Conservation (phyloP, 192 early-diverging fungal genomes). For the Gamsiella multidivaricata region DNA sequence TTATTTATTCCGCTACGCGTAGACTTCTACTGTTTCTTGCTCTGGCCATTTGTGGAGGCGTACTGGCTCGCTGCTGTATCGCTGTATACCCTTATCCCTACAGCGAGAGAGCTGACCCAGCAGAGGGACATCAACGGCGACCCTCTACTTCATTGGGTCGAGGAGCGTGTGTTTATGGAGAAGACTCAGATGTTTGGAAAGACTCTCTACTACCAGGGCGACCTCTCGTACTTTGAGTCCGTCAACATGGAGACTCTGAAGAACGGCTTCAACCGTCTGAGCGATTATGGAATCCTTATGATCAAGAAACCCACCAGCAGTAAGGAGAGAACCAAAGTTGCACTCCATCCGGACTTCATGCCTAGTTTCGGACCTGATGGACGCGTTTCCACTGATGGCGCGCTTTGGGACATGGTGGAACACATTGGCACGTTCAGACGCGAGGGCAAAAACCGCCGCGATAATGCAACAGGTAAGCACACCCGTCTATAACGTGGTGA, state of each 20-base stretch:
- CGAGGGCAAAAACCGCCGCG: slow-evolving; percentile 88
- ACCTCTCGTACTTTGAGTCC: slow-evolving; percentile 80
- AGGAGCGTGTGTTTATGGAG: slow-evolving; percentile 75
- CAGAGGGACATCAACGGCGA: slow-evolving; percentile 37
- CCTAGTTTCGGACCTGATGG: slow-evolving; percentile 59
- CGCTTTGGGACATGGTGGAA: slow-evolving; percentile 84
- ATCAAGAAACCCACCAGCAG: slow-evolving; percentile 57
- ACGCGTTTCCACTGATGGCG: slow-evolving; percentile 63
- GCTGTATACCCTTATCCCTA: slow-evolving; percentile 49
- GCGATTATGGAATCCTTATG: slow-evolving; percentile 75
- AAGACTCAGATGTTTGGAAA: slow-evolving; percentile 81
- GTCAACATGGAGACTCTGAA: slow-evolving; percentile 87
- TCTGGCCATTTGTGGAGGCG: slow-evolving; percentile 91
- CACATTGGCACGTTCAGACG: slow-evolving; percentile 80
- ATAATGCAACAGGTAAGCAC: slow-evolving; percentile 79
- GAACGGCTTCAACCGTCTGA: slow-evolving; percentile 77
- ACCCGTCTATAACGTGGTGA: no score
- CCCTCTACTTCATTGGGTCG: slow-evolving; percentile 69
- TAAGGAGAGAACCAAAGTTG: slow-evolving; percentile 59
- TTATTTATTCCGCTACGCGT: background rate
- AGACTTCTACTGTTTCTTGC: slow-evolving; percentile 86
- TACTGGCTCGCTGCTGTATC: slow-evolving; percentile 83
- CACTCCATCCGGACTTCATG: slow-evolving; percentile 58
- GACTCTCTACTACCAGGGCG: slow-evolving; percentile 87
- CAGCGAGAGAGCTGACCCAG: background rate